These are phyloP conservation scores for Hypomontagnella monticulosa DNA, from an alignment of 495 filamentous ascomycete species.

Conservation along the genomic window DNA sequence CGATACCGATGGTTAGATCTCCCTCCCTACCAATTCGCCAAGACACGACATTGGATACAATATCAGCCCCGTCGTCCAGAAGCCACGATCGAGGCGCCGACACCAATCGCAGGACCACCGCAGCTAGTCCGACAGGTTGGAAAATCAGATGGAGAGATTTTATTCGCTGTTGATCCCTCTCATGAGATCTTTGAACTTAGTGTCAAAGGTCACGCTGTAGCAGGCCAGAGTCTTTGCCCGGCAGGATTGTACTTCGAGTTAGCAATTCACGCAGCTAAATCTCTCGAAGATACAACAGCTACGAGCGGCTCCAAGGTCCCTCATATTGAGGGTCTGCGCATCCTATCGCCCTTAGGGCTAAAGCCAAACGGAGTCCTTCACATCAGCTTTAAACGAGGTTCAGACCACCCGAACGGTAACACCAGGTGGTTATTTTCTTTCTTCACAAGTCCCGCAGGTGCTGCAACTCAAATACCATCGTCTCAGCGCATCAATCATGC, in stretches of 20 bases:
- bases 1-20: slow-evolving; percentile 51
- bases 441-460: slow-evolving; percentile 11
- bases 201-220: slow-evolving; percentile 27
- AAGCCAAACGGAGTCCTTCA: slow-evolving; percentile 16
- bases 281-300: background rate
- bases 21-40: slow-evolving; percentile 66
- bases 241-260: slow-evolving; percentile 28
- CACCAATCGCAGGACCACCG: slow-evolving; percentile 8
- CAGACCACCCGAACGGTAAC: background rate
- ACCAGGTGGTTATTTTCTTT: slow-evolving; percentile 19
- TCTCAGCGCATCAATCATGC: slow-evolving; percentile 20
- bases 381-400: slow-evolving; percentile 13
- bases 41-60: slow-evolving; percentile 47
- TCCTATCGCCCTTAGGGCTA: slow-evolving; percentile 12
- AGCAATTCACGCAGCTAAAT: slow-evolving; percentile 25
- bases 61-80: slow-evolving; percentile 16
- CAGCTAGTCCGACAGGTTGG: slow-evolving; percentile 18
- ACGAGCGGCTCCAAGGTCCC: slow-evolving; percentile 12
- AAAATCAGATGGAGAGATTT: slow-evolving; percentile 32
- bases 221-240: slow-evolving; percentile 18
- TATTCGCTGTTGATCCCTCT: slow-evolving; percentile 30
- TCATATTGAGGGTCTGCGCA: slow-evolving; percentile 20
- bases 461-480: background rate
- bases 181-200: slow-evolving; percentile 9
- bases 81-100: slow-evolving; percentile 6